Conservation (phyloP, 495 filamentous ascomycete genomes). For the Lophiostoma macrostomum region DNA sequence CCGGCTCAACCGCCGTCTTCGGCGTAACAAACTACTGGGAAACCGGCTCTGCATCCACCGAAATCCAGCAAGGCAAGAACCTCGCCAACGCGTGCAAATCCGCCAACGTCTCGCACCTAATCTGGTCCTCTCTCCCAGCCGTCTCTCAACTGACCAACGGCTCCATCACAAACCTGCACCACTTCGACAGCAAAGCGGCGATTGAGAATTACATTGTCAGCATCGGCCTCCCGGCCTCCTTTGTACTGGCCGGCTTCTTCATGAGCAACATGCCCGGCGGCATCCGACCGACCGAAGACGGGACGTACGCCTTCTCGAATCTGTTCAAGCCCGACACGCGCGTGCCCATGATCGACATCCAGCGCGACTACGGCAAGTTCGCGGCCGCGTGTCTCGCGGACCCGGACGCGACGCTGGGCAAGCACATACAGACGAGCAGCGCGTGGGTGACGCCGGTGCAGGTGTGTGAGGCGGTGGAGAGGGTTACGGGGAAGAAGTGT, state of each 20-base stretch:
- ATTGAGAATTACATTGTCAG: constrained; percentile 57
- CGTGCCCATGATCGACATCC: constrained; percentile 54
- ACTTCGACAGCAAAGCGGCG: constrained; percentile 62
- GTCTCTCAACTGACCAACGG: constrained; percentile 42
- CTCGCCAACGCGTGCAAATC: constrained; percentile 40
- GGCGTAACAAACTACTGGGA: constrained; percentile 42
- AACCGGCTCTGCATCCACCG: constrained; percentile 30
- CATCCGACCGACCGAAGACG: constrained; percentile 34
- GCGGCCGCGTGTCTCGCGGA: constrained; percentile 50
- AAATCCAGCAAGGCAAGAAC: constrained; percentile 41
- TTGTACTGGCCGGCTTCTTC: constrained; percentile 58
- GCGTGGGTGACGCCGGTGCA: constrained; percentile 17
- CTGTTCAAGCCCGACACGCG: constrained; percentile 42
- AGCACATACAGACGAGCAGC: constrained; percentile 11
- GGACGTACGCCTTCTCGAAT: constrained; percentile 41
- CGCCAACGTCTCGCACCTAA: constrained; percentile 39
- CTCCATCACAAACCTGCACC: constrained; percentile 49
- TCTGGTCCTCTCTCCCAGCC: constrained; percentile 42
- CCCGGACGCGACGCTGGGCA: constrained; percentile 41
- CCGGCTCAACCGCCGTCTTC: constrained; percentile 41
- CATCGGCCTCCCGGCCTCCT: constrained; percentile 50
- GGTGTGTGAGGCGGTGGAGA: constrained; percentile 13
- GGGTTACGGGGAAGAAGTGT: constrained; percentile 7
- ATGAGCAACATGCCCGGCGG: constrained; percentile 50
- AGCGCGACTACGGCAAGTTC: constrained; percentile 54